Percentiles rank a stretch among this genome's conserved stretches.
Conservation (phyloP, 495 filamentous ascomycete genomes). For the Lentithecium fluviatile region DNA sequence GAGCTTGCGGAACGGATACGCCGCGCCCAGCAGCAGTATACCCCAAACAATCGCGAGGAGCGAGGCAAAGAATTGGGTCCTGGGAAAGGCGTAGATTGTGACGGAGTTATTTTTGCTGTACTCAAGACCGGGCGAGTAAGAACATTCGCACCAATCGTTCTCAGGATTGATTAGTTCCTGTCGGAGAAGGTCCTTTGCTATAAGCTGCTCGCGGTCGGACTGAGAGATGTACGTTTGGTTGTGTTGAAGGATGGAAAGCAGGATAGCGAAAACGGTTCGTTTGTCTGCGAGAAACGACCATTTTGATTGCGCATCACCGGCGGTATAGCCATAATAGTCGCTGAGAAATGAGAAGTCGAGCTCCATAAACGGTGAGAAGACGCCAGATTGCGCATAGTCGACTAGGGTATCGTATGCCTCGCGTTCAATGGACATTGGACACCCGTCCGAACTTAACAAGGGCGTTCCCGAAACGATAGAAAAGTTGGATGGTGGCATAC, state of each 20-base stretch:
- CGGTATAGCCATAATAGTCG: not conserved
- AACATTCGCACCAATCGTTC: not conserved
- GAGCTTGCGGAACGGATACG: not conserved
- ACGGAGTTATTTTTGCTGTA: not conserved
- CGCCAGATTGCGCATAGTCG: not conserved
- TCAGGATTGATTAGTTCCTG: not conserved
- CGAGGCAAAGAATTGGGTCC: not conserved
- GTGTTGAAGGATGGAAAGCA: not conserved
- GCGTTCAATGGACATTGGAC: not conserved
- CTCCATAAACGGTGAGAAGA: not conserved
- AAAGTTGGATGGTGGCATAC: not conserved
- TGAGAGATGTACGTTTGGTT: not conserved
- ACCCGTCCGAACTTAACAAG: not conserved
- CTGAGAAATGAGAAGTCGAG: not conserved
- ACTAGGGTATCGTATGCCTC: not conserved
- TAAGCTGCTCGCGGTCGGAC: not conserved
- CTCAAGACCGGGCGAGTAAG: not conserved
- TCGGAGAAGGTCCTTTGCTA: not conserved
- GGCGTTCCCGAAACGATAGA: not conserved
- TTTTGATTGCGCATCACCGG: not conserved
- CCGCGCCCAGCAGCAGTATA: not conserved
- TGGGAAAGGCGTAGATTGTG: not conserved
- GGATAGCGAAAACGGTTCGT: not conserved
- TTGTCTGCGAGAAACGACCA: not conserved
- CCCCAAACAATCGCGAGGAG: not conserved